Base-by-base conservation (phyloP, 129 eudicot species). In the Heracleum sosnowskyi region DNA sequence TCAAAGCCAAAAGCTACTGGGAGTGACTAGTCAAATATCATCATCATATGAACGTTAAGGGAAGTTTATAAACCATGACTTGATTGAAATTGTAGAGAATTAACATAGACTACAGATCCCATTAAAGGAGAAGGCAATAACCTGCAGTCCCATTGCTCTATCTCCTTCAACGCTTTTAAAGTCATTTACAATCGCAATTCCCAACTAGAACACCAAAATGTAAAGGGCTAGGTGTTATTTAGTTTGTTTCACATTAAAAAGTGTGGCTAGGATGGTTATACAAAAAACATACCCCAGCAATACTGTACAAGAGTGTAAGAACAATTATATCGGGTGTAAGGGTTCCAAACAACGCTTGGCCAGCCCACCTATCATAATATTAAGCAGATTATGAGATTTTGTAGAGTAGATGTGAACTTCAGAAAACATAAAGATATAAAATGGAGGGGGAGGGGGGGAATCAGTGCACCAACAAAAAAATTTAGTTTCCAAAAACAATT, bases 311-410 rank as follows among this genome's bases (percentile, higher is more conserved):
- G 68, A 95, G 90, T 74, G 99, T 95, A 42, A 95, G 95, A 83
- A 95, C 92, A 77, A 95, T 75, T 62, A 92, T 81, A 76, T 95
- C 96, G 28, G 92, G 97, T 24, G 97, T 92, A 71, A 95, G 92
- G 53, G 94, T 95, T 75, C 99, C 99, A 73, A 95, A 95, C 80
- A 95, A 86, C 71, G 99, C 97, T 90, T 95, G 99, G 82, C 99
- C 99, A 74, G 99, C 99, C 99, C 97, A 95, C 98, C 98, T 94
- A 79, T 68, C 77, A 84, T 69, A 51, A 81, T 44, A 57, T 17
- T 22, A 74, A 26, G 11, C 11, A n/a, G 28, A 42, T 42, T 42
- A 49, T 34, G n/a, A n/a, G n/a, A n/a, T n/a, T n/a, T n/a, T n/a
- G 51, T 24, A 82, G 11, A 22, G 41, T 29, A 45, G 12, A 22